phyloP scores from a whole-genome alignment of 177 flowering plant species.

The Vitis hybrid region DNA sequence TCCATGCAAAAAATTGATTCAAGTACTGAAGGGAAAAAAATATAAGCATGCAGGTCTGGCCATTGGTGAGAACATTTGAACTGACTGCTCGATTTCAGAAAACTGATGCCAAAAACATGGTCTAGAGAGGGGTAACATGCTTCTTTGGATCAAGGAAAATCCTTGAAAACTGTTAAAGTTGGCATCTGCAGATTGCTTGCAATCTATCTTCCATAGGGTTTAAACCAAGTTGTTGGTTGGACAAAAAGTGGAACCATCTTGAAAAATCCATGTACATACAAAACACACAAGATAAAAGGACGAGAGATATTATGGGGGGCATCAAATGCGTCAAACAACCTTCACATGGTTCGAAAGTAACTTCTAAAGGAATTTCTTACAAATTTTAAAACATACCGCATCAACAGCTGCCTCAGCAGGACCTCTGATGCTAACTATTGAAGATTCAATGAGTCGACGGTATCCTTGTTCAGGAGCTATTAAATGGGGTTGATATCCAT shows the following conservation, averaged over 20 bases:
- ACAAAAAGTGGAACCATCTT: not conserved
- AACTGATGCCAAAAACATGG: no score
- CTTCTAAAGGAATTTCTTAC: not conserved
- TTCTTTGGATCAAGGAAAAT: no score
- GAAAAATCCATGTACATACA: not conserved
- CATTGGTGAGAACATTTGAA: no score
- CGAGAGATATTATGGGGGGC: not conserved
- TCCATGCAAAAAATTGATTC: no score
- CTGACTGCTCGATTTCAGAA: no score
- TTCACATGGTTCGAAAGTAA: not conserved
- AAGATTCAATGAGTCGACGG: slow-evolving; percentile 84
- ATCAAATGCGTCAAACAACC: no score
- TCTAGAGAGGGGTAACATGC: no score
- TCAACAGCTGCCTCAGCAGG: slow-evolving; percentile 93
- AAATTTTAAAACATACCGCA: slow-evolving; percentile 55
- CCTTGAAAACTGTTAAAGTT: no score
- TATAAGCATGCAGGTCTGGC: no score
- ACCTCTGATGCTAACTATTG: slow-evolving; percentile 71
- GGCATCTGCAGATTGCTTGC: not conserved
- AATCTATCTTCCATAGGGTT: not conserved
- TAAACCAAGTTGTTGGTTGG: not conserved
- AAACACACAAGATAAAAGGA: not conserved
- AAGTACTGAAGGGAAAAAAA: no score
- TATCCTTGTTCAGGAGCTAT: slow-evolving; percentile 96
- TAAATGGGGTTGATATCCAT: slow-evolving; percentile 92